Percentiles rank a stretch among this genome's conserved stretches.
These are phyloP conservation scores for Fomitopsis schrenkii DNA, from an alignment of 1,284 basidiomycete genomes.

Conservation along the genomic window DNA sequence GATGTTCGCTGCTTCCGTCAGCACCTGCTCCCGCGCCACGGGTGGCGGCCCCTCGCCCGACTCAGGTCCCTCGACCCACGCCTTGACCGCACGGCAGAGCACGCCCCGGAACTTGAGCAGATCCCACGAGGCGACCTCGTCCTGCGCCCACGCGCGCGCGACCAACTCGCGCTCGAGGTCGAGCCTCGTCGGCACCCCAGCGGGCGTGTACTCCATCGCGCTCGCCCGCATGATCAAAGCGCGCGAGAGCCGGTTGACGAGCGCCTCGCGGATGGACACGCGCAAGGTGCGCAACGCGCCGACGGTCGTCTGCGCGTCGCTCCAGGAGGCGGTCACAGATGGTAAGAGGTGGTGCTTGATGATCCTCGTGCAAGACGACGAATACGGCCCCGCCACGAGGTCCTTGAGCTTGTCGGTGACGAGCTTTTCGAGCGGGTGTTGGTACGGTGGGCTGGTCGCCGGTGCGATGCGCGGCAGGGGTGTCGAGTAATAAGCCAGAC, in stretches of 20 bases:
- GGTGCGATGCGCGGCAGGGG: constrained; percentile 64
- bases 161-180: constrained; percentile 57
- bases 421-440: constrained; percentile 42
- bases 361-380: constrained; percentile 57
- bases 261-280: constrained; percentile 54
- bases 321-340: constrained; percentile 10
- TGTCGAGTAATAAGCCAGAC: constrained; percentile 56
- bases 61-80: constrained; percentile 46
- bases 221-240: constrained; percentile 54
- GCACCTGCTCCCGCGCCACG: constrained; percentile 45
- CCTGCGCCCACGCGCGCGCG: constrained; percentile 67
- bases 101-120: constrained; percentile 52
- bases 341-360: constrained; percentile 49
- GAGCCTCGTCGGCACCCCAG: constrained; percentile 55
- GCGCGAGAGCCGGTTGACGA: constrained; percentile 58
- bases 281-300: constrained; percentile 69
- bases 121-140: constrained; percentile 59
- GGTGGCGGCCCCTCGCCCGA: constrained; percentile 14
- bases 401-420: constrained; percentile 51
- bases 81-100: constrained; percentile 46
- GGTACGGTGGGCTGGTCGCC: constrained; percentile 32
- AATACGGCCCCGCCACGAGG: constrained; percentile 61
- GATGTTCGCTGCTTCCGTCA: constrained; percentile 64
- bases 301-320: constrained; percentile 44
- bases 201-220: constrained; percentile 49